Evolutionary conservation across 78 protist species (phyloP).

Genomic region (Dictyostelium firmibasis): DNA sequence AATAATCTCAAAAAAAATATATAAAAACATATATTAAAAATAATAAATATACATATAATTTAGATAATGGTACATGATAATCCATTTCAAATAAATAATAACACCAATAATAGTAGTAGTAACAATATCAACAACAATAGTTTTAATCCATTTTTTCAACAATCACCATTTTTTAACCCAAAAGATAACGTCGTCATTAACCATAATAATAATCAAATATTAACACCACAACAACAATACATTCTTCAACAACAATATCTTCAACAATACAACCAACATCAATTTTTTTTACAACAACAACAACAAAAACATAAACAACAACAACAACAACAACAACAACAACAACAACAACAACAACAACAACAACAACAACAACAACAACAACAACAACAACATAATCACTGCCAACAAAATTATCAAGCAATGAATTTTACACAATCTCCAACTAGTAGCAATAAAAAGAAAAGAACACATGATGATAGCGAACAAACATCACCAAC

Average conservation of each 20-base stretch:
- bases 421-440: not conserved
- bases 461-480: slow-evolving; percentile 15
- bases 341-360: not conserved
- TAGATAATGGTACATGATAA: not conserved
- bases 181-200: not conserved
- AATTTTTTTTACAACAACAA: not conserved
- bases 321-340: not conserved
- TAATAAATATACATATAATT: not conserved
- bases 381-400: not conserved
- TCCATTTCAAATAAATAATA: not conserved
- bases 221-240: not conserved
- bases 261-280: not conserved
- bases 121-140: not conserved
- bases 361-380: not conserved
- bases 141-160: not conserved
- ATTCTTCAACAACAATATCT: not conserved
- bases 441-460: not conserved
- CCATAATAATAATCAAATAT: not conserved
- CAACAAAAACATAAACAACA: not conserved
- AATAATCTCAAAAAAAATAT: not conserved
- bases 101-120: not conserved
- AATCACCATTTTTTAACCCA: not conserved
- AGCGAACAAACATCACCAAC: slow-evolving; percentile 9
- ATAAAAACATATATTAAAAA: not conserved
- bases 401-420: not conserved